Evolutionary conservation across 2,329 filamentous ascomycete species (phyloP), one percentile per base, ranked within the genome.

Genomic region (Colletotrichum nymphaeae): DNA sequence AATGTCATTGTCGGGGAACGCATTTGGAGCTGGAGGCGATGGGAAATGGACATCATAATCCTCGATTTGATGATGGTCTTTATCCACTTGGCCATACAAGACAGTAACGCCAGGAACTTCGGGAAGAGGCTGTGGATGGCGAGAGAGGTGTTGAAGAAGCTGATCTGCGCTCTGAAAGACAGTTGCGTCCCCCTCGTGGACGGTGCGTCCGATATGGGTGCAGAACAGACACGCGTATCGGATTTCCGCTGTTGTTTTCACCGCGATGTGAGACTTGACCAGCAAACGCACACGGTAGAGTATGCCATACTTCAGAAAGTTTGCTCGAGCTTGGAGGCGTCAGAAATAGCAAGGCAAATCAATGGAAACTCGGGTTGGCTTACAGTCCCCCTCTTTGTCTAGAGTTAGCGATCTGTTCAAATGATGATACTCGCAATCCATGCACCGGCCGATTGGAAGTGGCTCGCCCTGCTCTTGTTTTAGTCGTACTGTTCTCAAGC

Each of bases 181-280:
- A 5, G 84, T 86, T 1, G 84, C 83, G 69, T 86, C 84, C 59
- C 81, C 82, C 32, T 84, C 80, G n/a, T 79, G 79, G 2, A 80
- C 76, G 0, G 83, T 83, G 1, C 78, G 70, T 1, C 79, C 80
- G 3, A 78, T 67, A 26, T 83, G 79, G 5, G 80, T 79, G 70
- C 84, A 85, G 74, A 84, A 85, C 1, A 86, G 75, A 63, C 84
- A 85, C 5, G 79, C 83, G 62, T 83, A 86, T 68, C 83, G 85
- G 58, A 80, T 76, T 63, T 79, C 78, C 30, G 82, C 80, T 42
- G 81, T 76, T 19, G 77, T 76, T 5, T 73, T 76, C 14, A 78
- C 79, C n/a, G 78, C 68, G 3, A 86, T 72, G 67, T 86, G 84
- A 16, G 82, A 85, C 67, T 86, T 86, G 77, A 83, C 84, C 12